phyloP scores from a whole-genome alignment of 768 basidiomycete genomes.

The Tricholoma sp. region DNA sequence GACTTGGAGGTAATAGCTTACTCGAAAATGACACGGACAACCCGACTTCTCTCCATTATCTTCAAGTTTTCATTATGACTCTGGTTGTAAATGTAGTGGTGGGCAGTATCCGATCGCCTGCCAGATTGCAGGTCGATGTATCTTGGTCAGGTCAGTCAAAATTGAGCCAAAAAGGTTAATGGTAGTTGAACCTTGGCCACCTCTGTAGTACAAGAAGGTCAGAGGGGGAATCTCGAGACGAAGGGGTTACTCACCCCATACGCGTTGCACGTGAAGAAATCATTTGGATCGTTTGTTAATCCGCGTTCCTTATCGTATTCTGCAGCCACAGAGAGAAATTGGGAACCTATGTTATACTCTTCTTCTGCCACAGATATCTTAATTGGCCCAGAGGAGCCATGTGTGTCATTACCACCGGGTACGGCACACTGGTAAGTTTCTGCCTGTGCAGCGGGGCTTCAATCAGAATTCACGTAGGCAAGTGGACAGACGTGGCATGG shows the following conservation, averaged over 20 bases:
- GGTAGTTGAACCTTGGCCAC: slow-evolving; percentile 42
- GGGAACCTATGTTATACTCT: slow-evolving; percentile 34
- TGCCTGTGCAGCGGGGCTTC: slow-evolving; percentile 24
- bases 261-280: slow-evolving; percentile 34
- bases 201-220: slow-evolving; percentile 26
- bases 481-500: neutral
- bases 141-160: slow-evolving; percentile 25
- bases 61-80: too few relatives aligned
- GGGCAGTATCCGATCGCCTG: slow-evolving; percentile 50
- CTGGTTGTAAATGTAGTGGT: slow-evolving; percentile 50
- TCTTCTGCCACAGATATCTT: slow-evolving; percentile 39
- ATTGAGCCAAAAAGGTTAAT: neutral
- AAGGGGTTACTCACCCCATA: slow-evolving; percentile 38
- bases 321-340: slow-evolving; percentile 42
- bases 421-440: slow-evolving; percentile 32
- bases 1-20: slow-evolving; percentile 15
- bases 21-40: slow-evolving; percentile 48
- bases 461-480: neutral
- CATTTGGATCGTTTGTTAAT: slow-evolving; percentile 43
- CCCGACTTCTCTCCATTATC: slow-evolving; percentile 35
- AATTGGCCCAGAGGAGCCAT: slow-evolving; percentile 47
- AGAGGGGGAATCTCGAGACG: neutral
- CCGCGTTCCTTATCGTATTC: slow-evolving; percentile 43
- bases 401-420: slow-evolving; percentile 21
- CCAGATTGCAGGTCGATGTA: slow-evolving; percentile 52